Conservation (phyloP, 345 rosid genomes). For the Clausena lansium region DNA sequence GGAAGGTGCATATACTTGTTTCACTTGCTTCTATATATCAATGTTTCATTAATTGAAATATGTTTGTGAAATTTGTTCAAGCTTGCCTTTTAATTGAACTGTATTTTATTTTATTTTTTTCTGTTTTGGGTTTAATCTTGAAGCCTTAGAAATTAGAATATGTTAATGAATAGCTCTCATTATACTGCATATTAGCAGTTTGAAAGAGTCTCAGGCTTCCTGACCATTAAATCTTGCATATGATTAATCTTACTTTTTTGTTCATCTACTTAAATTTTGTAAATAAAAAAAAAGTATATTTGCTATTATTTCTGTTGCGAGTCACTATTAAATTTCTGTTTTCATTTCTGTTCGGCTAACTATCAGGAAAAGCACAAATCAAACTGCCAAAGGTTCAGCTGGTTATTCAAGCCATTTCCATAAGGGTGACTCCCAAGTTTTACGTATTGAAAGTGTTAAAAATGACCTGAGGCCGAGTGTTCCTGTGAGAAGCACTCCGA, state of each 20-base stretch:
- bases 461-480: conserved; percentile 16
- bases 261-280: not conserved
- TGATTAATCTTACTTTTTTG: not conserved
- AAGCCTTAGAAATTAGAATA: not conserved
- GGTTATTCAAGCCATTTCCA: conserved; percentile 16
- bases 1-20: conserved; percentile 21
- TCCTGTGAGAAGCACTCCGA: conserved; percentile 30
- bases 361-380: conserved; percentile 32
- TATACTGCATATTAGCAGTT: not conserved
- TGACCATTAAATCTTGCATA: not conserved
- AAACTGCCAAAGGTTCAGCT: conserved; percentile 6
- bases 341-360: not conserved
- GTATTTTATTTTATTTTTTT: too few species aligned
- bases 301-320: not conserved
- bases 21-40: not conserved
- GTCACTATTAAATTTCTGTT: not conserved
- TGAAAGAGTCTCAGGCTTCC: not conserved
- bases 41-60: not conserved
- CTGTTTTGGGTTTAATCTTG: not conserved
- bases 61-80: not conserved
- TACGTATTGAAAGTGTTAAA: conserved; percentile 20
- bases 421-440: conserved; percentile 24
- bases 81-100: not conserved
- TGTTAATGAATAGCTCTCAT: too few species aligned
- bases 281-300: too few species aligned